These are phyloP conservation scores for Sphaerostilbella broomeana DNA, from an alignment of 2,329 filamentous ascomycete genomes.

Conservation along the genomic window DNA sequence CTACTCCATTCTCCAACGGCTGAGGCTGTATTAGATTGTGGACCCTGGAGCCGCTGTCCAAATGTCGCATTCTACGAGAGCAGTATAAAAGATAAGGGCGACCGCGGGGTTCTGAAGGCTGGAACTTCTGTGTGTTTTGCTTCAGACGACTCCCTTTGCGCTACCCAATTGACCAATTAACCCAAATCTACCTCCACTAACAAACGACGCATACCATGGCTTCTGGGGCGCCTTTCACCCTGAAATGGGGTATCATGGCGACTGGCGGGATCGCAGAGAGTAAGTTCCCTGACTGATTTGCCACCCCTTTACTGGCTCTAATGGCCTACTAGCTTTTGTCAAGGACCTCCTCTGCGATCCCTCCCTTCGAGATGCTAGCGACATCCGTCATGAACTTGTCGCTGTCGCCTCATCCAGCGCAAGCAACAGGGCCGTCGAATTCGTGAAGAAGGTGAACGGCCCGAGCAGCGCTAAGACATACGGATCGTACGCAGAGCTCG, in stretches of 20 bases:
- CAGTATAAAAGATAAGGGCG: no score
- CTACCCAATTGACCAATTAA: no score
- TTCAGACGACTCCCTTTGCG: no score
- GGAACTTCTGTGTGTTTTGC: no score
- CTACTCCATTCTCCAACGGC: no score
- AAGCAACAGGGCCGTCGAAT: conserved; percentile 59
- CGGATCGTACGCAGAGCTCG: conserved; percentile 75
- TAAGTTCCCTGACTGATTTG: conserved; percentile 27
- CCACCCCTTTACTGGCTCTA: neutral
- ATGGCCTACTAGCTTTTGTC: conserved; percentile 56
- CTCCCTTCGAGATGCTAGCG: conserved; percentile 57
- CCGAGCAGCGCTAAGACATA: conserved; percentile 64
- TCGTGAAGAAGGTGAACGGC: conserved; percentile 65
- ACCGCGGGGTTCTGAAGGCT: no score
- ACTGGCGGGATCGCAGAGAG: conserved; percentile 54
- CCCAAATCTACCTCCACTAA: neutral
- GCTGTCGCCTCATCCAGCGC: conserved; percentile 77
- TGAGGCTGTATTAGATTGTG: no score
- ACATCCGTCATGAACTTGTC: conserved; percentile 69
- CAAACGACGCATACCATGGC: neutral
- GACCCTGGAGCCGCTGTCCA: no score
- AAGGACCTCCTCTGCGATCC: conserved; percentile 75
- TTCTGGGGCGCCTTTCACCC: conserved; percentile 32
- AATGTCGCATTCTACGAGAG: no score
- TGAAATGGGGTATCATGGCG: conserved; percentile 56